Percentiles rank a stretch among this genome's conserved stretches.
Evolutionary conservation across 2,329 filamentous ascomycete species (phyloP).

Genomic region (Lasiodiplodia sp.): DNA sequence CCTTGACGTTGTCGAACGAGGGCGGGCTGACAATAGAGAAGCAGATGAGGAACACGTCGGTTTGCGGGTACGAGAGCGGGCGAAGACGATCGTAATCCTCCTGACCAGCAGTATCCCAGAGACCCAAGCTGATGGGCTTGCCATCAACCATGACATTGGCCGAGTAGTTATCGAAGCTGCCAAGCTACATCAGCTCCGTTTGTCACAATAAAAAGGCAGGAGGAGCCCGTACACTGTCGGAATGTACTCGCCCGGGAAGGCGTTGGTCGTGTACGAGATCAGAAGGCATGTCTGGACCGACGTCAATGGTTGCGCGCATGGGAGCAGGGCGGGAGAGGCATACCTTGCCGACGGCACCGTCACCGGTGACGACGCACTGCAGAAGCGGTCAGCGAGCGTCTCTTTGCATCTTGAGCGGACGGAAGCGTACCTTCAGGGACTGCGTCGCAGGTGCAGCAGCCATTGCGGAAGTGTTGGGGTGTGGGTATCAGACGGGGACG

Average conservation of each 20-base stretch:
- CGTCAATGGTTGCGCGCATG: conserved; percentile 41
- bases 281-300: conserved; percentile 88
- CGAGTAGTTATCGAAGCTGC: conserved; percentile 97
- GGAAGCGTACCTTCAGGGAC: conserved; percentile 78
- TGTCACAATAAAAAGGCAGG: neutral
- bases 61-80: conserved; percentile 96
- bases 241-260: conserved; percentile 99
- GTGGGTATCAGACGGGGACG: conserved; percentile 18
- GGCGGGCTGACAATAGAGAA: conserved; percentile 98
- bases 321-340: conserved; percentile 41
- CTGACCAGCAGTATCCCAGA: conserved; percentile 99
- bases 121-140: conserved; percentile 92
- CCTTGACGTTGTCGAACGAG: conserved; percentile 98
- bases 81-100: conserved; percentile 97
- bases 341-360: conserved; percentile 99
- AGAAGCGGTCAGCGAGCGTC: conserved; percentile 38
- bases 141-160: conserved; percentile 99
- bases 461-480: conserved; percentile 50
- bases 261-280: conserved; percentile 99
- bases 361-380: conserved; percentile 97
- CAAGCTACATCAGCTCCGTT: conserved; percentile 31
- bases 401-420: conserved; percentile 3
- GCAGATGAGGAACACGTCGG: conserved; percentile 97
- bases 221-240: conserved; percentile 80
- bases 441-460: conserved; percentile 87